phyloP scores from a whole-genome alignment of 805 yeast genomes.

The Metschnikowia santaceciliae region DNA sequence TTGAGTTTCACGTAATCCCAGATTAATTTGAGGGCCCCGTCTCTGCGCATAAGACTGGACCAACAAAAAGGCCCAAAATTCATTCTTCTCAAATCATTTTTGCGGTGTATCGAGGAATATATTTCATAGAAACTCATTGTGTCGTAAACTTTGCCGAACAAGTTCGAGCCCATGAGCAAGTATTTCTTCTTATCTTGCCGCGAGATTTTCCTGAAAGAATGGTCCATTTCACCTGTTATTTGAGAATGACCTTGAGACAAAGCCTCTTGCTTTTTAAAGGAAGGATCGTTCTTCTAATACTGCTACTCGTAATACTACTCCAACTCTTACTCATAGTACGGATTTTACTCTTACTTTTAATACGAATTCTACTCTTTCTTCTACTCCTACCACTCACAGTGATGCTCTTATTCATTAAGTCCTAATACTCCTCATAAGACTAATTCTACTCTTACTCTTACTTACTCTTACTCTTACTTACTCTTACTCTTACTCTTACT shows the following conservation, averaged over 20 bases:
- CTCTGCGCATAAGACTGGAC: slow-evolving; percentile 35
- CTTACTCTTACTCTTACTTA: too few relatives aligned
- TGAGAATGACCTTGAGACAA: neutral
- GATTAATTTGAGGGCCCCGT: slow-evolving; percentile 27
- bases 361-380: too few relatives aligned
- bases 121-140: slow-evolving; percentile 21
- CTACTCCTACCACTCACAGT: too few relatives aligned
- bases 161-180: slow-evolving; percentile 12
- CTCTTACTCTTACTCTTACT: too few relatives aligned
- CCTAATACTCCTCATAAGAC: too few relatives aligned
- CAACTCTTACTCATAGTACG: too few relatives aligned
- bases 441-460: too few relatives aligned
- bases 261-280: neutral
- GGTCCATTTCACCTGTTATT: neutral
- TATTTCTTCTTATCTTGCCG: slow-evolving; percentile 5
- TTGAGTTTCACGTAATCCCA: slow-evolving; percentile 29
- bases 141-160: slow-evolving; percentile 10
- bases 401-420: too few relatives aligned
- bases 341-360: too few relatives aligned
- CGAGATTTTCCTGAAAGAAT: neutral
- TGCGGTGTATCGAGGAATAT: slow-evolving; percentile 28
- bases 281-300: neutral
- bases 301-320: too few relatives aligned
- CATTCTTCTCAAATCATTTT: slow-evolving; percentile 27
- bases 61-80: slow-evolving; percentile 39